Conservation (phyloP, 1,284 basidiomycete species). For the Tilletiaria anomala region DNA sequence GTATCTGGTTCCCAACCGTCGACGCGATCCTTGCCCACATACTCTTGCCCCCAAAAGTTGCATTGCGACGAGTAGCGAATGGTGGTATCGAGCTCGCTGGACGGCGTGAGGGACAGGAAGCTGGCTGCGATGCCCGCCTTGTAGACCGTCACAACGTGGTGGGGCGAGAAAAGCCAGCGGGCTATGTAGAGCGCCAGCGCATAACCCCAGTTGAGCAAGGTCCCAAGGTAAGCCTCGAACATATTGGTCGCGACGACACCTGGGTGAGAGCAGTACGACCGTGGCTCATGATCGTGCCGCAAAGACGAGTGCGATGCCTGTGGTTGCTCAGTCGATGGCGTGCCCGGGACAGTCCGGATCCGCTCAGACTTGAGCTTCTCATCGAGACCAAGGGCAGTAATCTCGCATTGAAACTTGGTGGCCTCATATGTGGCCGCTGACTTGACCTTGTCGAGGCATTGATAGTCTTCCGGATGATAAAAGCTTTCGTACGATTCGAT, state of each 20-base stretch:
- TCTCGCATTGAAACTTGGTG: conserved; percentile 39
- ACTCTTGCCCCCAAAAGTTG: conserved; percentile 28
- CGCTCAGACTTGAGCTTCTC: conserved; percentile 19
- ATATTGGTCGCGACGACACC: conserved; percentile 39
- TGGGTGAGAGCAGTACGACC: conserved; percentile 30
- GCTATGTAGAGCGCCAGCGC: conserved; percentile 5
- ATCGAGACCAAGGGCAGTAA: conserved; percentile 33
- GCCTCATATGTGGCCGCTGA: conserved; percentile 34
- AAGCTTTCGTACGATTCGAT: conserved; percentile 31
- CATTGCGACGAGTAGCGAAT: conserved; percentile 30
- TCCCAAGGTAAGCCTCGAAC: conserved; percentile 31
- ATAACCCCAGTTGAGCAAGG: background rate
- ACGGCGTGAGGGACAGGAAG: conserved; percentile 8
- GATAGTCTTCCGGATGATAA: conserved; percentile 30
- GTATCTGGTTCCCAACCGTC: conserved; percentile 25
- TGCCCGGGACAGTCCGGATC: conserved; percentile 15
- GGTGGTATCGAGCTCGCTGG: conserved; percentile 15
- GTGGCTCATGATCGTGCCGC: conserved; percentile 12
- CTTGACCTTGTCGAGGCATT: conserved; percentile 22
- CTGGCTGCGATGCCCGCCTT: conserved; percentile 34
- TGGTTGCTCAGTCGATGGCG: conserved; percentile 8
- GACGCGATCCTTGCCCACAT: conserved; percentile 22
- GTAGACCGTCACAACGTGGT: conserved; percentile 34
- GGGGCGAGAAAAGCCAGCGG: conserved; percentile 31
- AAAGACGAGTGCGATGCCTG: background rate